Conservation (phyloP, 2,329 filamentous ascomycete species). For the Diaporthe ampelina region DNA sequence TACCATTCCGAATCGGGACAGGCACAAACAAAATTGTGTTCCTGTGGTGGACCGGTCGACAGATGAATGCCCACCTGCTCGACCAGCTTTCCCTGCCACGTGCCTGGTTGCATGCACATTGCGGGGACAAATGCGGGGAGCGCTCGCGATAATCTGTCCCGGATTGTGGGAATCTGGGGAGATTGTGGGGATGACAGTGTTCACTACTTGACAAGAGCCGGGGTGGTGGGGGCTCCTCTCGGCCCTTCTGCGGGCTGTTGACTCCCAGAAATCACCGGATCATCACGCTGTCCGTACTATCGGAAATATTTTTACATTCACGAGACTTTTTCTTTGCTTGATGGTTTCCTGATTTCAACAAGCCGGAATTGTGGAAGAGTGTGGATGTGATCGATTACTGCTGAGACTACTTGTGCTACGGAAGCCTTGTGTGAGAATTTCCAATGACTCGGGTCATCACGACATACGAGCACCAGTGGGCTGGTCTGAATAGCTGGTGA, state of each 20-base stretch:
- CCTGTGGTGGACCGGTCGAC: constrained; percentile 1
- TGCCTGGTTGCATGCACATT: neutral
- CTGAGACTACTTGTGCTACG: neutral
- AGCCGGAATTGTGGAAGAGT: neutral
- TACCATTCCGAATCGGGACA: constrained; percentile 5
- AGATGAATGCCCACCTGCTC: neutral
- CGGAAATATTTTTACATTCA: neutral
- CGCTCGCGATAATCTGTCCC: neutral
- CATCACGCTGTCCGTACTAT: neutral
- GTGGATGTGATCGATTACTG: neutral
- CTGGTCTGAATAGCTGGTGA: neutral
- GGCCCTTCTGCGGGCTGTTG: neutral
- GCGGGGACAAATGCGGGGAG: neutral
- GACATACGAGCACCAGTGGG: neutral
- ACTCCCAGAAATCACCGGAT: neutral
- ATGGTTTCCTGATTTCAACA: neutral
- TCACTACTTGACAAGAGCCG: neutral
- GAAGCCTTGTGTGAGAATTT: neutral
- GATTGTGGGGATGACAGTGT: neutral
- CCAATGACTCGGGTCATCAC: neutral
- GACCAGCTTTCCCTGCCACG: neutral
- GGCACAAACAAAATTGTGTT: neutral
- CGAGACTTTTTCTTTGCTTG: neutral
- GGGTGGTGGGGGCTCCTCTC: neutral
- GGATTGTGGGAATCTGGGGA: neutral